Evolutionary conservation across 192 early-diverging fungal genomes (phyloP), one percentile per base, ranked within the genome.

Genomic region (Spizellomyces sp.): DNA sequence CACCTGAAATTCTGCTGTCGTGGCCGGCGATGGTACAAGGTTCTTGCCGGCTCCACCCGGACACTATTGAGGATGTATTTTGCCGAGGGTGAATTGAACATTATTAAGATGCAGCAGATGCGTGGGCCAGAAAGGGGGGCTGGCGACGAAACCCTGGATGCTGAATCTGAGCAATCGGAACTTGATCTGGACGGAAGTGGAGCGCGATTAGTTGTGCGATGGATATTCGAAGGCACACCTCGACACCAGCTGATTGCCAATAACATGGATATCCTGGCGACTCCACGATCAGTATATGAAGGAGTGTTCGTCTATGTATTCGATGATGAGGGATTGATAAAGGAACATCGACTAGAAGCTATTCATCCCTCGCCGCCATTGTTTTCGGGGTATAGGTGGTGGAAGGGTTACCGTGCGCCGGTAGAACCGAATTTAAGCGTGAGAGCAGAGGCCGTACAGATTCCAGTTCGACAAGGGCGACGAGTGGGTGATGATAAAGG

Each of bases 201-300:
- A 8, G 54, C 69, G 27, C 61, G 48, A 42, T 70, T 80, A 5
- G 71, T 74, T 9, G 46, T 80, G 4, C 70, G 79, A 58, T 80
- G 79, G 79, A 74, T 80, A 59, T 80, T 80, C 64, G 79, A 80
- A 62, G 79, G 79, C 58, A 77, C 72, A 5, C 75, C 75, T n/a
- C 75, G 79, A 9, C 70, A 71, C 55, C 48, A 67, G 15, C 52
- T 60, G 5, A 57, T 52, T 52, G 36, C 66, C 14, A 59, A 55
- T n/a, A 21, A 58, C 66, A 41, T 66, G 8, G 64, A 48, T 44
- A 46, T 68, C 12, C 44, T 67, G 19, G 56, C 41, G 10, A 9
- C 48, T 27, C 78, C 74, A 5, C 71, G 75, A 10, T 58, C 72
- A 43, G 64, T 80, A 10, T 80, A 80, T 55, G 79, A 80, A 58